Evolutionary conservation across 129 eudicot species (phyloP).

Genomic region (Saussurea involucrata): DNA sequence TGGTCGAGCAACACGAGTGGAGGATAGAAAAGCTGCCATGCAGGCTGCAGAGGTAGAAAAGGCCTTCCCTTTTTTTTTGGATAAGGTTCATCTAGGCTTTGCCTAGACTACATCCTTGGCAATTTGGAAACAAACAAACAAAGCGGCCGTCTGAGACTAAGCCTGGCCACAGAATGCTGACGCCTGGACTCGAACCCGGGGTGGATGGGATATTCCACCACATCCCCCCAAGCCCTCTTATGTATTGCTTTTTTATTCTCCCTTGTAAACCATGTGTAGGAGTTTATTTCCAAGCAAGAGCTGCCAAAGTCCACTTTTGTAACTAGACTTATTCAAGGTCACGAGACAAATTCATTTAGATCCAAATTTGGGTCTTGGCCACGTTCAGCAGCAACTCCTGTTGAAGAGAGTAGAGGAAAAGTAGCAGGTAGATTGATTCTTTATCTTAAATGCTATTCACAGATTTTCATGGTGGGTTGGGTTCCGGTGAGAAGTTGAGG

Average conservation of each 20-base stretch:
- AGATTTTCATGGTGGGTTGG: background rate
- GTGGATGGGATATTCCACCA: too few species aligned
- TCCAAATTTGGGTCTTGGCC: constrained; percentile 89
- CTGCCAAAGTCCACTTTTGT: constrained; percentile 73
- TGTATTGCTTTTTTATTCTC: constrained; percentile 11
- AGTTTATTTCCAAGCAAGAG: constrained; percentile 60
- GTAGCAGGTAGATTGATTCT: constrained; percentile 67
- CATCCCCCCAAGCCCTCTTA: too few species aligned
- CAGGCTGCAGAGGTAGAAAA: constrained; percentile 88
- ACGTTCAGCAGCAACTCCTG: constrained; percentile 65
- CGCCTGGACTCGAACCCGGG: too few species aligned
- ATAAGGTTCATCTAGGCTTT: too few species aligned
- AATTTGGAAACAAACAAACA: too few species aligned
- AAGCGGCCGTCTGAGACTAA: too few species aligned
- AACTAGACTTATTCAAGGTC: constrained; percentile 82
- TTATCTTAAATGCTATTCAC: background rate
- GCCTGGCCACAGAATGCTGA: too few species aligned
- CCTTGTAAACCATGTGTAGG: constrained; percentile 41
- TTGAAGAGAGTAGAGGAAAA: constrained; percentile 81
- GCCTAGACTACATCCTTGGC: too few species aligned
- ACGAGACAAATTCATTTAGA: constrained; percentile 82
- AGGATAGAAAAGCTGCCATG: constrained; percentile 75
- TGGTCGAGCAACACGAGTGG: constrained; percentile 91
- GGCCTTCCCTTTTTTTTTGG: too few species aligned
- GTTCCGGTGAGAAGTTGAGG: too few species aligned